A percentile compares a stretch with the other conserved stretches of the same genome.
Evolutionary conservation across 1,284 basidiomycete species (phyloP).

Genomic region (Ustilago hordei): DNA sequence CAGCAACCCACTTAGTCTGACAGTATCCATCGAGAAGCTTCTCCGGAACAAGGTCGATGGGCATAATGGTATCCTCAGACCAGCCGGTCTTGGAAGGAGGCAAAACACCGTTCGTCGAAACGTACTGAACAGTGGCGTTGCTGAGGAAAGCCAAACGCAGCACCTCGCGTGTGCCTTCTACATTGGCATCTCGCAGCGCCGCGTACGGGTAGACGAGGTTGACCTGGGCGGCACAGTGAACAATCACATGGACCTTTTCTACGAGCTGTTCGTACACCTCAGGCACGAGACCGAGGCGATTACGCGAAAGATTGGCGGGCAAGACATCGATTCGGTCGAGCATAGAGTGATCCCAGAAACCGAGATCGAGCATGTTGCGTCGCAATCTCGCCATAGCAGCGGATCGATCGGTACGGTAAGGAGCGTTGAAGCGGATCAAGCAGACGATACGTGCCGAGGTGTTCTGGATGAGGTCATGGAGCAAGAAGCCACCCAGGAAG

Average conservation of each 20-base stretch:
- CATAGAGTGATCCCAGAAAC: conserved; percentile 66
- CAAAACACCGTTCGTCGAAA: conserved; percentile 70
- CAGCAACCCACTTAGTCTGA: conserved; percentile 70
- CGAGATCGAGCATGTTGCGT: conserved; percentile 68
- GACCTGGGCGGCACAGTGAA: conserved; percentile 68
- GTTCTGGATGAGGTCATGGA: conserved; percentile 63
- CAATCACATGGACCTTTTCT: conserved; percentile 60
- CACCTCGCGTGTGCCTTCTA: conserved; percentile 69
- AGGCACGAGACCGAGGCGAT: conserved; percentile 59
- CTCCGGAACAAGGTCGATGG: conserved; percentile 62
- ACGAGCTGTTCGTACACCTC: conserved; percentile 61
- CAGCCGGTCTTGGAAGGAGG: conserved; percentile 64
- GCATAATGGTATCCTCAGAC: conserved; percentile 61
- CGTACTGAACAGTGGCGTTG: conserved; percentile 67
- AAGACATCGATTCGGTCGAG: conserved; percentile 66
- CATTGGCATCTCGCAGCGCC: conserved; percentile 67
- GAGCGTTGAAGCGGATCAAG: conserved; percentile 67
- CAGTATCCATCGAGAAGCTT: conserved; percentile 69
- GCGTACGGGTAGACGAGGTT: conserved; percentile 70
- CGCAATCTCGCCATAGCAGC: conserved; percentile 67
- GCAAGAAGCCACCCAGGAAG: conserved; percentile 68
- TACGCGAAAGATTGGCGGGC: conserved; percentile 64
- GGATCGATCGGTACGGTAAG: conserved; percentile 59
- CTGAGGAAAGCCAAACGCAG: conserved; percentile 67
- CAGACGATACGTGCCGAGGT: conserved; percentile 68